Percentiles rank a stretch among this genome's conserved stretches.
Evolutionary conservation across 345 rosid species (phyloP).

Genomic region (Rhodamnia rubescens): DNA sequence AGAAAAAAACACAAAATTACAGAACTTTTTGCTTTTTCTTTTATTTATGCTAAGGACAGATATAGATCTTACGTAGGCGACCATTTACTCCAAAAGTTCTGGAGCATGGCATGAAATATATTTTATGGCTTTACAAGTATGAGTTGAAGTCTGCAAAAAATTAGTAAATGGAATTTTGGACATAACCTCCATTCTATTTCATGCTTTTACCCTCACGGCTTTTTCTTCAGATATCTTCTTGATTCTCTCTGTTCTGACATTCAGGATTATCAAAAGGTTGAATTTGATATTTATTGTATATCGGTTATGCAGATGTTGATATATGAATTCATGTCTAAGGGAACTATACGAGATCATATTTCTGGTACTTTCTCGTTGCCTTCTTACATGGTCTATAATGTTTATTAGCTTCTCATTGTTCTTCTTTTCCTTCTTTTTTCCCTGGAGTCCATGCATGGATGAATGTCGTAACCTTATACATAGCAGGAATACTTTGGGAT

Average conservation of each 20-base stretch:
- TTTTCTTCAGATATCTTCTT: constrained; percentile 9
- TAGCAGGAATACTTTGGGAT: not conserved
- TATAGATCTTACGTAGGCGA: not conserved
- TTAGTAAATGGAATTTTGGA: not conserved
- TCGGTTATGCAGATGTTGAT: constrained; percentile 62
- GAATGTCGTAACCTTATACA: not conserved
- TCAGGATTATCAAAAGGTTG: not conserved
- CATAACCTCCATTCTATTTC: not conserved
- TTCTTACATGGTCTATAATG: not conserved
- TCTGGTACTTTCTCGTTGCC: constrained; percentile 37
- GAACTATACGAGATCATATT: constrained; percentile 79
- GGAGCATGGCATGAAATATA: not conserved
- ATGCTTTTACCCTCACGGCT: constrained; percentile 59
- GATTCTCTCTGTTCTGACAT: not conserved
- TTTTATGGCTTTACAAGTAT: not conserved
- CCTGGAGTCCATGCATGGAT: not conserved
- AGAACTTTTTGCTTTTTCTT: not conserved
- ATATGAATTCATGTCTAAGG: constrained; percentile 85
- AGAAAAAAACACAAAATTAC: not conserved
- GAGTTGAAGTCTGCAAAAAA: not conserved
- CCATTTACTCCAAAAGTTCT: not conserved
- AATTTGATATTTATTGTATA: not conserved
- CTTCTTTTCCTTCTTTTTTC: not conserved
- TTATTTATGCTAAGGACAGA: not conserved
- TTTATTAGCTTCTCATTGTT: not conserved